Evolutionary conservation across 2,329 filamentous ascomycete species (phyloP), one percentile per base, ranked within the genome.

Genomic region (Talaromyces sp.): DNA sequence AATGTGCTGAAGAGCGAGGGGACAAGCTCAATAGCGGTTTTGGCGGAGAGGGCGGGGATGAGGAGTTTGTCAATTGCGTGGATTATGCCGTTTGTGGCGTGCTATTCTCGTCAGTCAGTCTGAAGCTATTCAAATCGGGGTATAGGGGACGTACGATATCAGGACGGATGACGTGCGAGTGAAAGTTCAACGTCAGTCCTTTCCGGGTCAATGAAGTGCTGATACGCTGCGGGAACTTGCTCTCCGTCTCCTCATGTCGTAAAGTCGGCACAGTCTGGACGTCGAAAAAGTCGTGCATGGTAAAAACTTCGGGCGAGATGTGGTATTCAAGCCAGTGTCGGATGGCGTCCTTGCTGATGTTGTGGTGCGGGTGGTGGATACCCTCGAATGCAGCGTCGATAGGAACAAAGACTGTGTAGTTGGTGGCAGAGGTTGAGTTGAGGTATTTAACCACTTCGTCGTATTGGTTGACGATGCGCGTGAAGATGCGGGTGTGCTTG

Each of bases 321-420:
- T 96, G 92, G 77, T 96, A 96, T 56, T 85, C 77, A 1, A 96
- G 79, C 10, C 92, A 73, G 65, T 84, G 83, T 79, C 91, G 86
- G 67, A 95, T 74, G 49, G 88, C 79, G 71, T 93, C 89, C 77
- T 92, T 89, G 66, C 84, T 84, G 3, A 89, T 89, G 79, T 92
- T 88, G 29, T 40, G 45, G n/a, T 83, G 80, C 59, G 77, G 80
- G 66, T 86, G 77, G 66, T 85, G 77, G 58, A 87, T 82, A 78
- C 85, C 86, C 67, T 90, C 86, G 72, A 96, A 95, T 0, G 92
- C 92, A 63, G 83, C 80, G 74, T 96, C 86, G 1, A 85, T 86
- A 0, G 92, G 92, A 7, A 91, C 90, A 71, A 96, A 95, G 47
- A 93, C 78, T 1, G 93, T 96, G 73, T 89, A 87, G 77, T 94